Conservation (phyloP, 441 rosid species). For the Capsella rubella region DNA sequence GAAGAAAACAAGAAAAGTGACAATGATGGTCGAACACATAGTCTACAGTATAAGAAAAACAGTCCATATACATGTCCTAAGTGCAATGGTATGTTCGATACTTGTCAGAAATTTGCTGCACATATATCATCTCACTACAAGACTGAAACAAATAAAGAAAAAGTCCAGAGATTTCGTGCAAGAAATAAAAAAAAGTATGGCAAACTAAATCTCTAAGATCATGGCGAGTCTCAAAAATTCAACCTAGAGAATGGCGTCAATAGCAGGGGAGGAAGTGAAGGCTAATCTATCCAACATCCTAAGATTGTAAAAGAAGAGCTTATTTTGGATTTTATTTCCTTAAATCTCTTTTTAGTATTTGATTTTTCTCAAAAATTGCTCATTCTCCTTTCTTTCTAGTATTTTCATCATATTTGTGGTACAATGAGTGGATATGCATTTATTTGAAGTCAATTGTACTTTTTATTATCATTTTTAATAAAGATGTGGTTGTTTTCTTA, state of each 20-base stretch:
- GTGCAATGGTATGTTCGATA: conserved; percentile 22
- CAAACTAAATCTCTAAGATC: background rate
- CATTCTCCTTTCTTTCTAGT: background rate
- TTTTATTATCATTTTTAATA: no score
- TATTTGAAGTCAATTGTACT: no score
- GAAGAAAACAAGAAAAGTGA: background rate
- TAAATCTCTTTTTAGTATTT: background rate
- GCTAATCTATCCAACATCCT: background rate
- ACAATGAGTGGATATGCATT: conserved; percentile 1
- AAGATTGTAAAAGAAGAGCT: background rate
- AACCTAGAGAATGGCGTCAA: background rate
- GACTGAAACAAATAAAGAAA: conserved; percentile 25
- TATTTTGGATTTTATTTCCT: background rate
- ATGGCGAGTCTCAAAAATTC: conserved; percentile 6
- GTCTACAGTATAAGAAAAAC: conserved; percentile 25
- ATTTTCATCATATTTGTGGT: background rate
- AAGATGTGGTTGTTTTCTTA: no score
- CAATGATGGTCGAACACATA: conserved; percentile 39
- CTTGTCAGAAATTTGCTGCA: conserved; percentile 35
- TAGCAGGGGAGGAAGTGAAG: background rate
- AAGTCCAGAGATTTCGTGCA: conserved; percentile 20
- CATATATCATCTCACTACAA: conserved; percentile 38
- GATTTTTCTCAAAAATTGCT: background rate
- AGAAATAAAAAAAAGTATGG: conserved; percentile 23
- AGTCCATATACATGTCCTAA: conserved; percentile 40